Percentiles rank a stretch among this genome's conserved stretches.
Conservation (phyloP, 805 yeast species). For the Saccharomycopsis guyanensis region DNA sequence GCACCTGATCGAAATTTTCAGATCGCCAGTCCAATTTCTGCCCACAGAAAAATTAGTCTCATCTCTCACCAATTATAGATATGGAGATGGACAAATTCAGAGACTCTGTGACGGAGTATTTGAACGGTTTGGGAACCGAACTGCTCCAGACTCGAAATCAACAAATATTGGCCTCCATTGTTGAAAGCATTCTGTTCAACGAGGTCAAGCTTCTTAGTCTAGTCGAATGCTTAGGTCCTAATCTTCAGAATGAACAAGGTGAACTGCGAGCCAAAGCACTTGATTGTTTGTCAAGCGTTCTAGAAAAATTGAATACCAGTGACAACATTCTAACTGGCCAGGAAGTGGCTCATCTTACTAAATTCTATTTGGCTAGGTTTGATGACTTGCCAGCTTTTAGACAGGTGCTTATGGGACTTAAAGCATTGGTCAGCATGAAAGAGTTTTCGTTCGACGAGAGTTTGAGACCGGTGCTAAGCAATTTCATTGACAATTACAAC, state of each 20-base stretch:
- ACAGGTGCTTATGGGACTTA: constrained; percentile 48
- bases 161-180: neutral
- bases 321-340: constrained; percentile 32
- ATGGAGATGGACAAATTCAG: too few species aligned
- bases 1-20: too few species aligned
- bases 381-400: constrained; percentile 46
- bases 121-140: neutral
- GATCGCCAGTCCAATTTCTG: too few species aligned
- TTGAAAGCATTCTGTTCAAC: neutral
- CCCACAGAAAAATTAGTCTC: too few species aligned
- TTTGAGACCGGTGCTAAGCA: constrained; percentile 31
- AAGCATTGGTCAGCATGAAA: constrained; percentile 44
- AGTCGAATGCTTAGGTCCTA: constrained; percentile 38
- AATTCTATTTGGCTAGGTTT: constrained; percentile 58
- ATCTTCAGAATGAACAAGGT: constrained; percentile 41
- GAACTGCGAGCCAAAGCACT: constrained; percentile 34
- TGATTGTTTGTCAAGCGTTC: constrained; percentile 33
- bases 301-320: constrained; percentile 25
- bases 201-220: constrained; percentile 6
- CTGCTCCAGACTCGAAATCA: neutral
- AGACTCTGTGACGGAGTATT: neutral
- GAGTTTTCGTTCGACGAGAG: constrained; percentile 33
- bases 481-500: constrained; percentile 37
- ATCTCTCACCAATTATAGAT: too few species aligned
- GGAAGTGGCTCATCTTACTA: constrained; percentile 42